Percentiles rank a stretch among this genome's conserved stretches.
Evolutionary conservation across 768 basidiomycete genomes (phyloP).

Genomic region (Calocybe indica): DNA sequence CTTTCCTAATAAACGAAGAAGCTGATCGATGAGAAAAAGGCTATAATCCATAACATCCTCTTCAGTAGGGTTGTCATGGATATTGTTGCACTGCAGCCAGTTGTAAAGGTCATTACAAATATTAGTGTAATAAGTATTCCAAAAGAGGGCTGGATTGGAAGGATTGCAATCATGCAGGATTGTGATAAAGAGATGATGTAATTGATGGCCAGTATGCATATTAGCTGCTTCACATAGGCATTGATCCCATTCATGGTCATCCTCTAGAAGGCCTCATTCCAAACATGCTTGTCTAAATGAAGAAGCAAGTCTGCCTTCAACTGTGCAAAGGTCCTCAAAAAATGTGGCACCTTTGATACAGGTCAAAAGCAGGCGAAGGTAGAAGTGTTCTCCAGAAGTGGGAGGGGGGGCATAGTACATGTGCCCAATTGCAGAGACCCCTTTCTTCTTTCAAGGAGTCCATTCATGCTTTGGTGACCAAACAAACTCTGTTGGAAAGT

Average conservation of each 20-base stretch:
- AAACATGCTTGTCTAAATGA: constrained; percentile 28
- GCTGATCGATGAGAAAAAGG: constrained; percentile 21
- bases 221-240: constrained; percentile 30
- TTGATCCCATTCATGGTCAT: constrained; percentile 35
- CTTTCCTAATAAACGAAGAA: constrained; percentile 18
- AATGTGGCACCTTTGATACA: constrained; percentile 21
- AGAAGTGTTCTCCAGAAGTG: constrained; percentile 25
- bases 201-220: constrained; percentile 24
- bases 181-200: constrained; percentile 28
- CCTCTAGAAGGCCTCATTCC: constrained; percentile 26
- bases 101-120: constrained; percentile 37
- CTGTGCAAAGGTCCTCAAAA: constrained; percentile 12
- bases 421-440: constrained; percentile 12
- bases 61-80: constrained; percentile 14
- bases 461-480: constrained; percentile 10
- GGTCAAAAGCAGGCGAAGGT: constrained; percentile 27
- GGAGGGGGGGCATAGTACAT: constrained; percentile 27
- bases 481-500: constrained; percentile 24
- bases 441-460: constrained; percentile 10
- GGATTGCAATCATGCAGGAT: constrained; percentile 26
- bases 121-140: constrained; percentile 24
- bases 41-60: constrained; percentile 36
- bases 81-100: constrained; percentile 10
- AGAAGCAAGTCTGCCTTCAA: constrained; percentile 6
- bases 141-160: constrained; percentile 27